These are phyloP conservation scores for Eucalyptus urophylla DNA, from an alignment of 345 rosid genomes.

Conservation along the genomic window DNA sequence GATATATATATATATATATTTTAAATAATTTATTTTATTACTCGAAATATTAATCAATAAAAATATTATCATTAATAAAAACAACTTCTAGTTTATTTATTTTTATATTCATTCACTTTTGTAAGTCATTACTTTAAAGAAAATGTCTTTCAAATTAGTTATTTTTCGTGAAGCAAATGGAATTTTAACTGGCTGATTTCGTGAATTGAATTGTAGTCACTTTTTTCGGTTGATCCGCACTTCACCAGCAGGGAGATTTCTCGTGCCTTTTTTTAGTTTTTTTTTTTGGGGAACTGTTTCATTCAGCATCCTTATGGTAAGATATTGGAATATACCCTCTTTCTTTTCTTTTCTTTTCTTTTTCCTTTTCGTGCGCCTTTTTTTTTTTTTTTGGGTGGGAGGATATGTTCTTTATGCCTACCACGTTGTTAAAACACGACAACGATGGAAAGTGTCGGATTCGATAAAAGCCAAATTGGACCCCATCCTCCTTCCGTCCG, in stretches of 20 bases:
- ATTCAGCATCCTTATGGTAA: not conserved
- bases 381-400: not conserved
- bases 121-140: no score
- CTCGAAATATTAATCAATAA: rapidly evolving
- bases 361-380: no score
- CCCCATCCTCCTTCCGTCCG: not conserved
- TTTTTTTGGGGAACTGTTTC: not conserved
- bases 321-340: not conserved
- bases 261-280: not conserved
- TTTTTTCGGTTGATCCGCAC: not conserved
- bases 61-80: no score
- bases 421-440: not conserved
- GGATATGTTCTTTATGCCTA: not conserved
- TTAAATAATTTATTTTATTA: no score
- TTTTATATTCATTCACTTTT: no score
- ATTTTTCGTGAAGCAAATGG: not conserved
- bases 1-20: no score
- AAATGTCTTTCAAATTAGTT: no score
- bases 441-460: not conserved
- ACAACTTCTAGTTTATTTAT: rapidly evolving
- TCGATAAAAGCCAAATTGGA: not conserved
- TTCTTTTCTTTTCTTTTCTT: not conserved
- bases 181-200: not conserved
- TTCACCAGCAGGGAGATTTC: not conserved
- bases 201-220: not conserved